Base-by-base conservation (phyloP, 2,329 filamentous ascomycete species). In the Xylaria sp. region DNA sequence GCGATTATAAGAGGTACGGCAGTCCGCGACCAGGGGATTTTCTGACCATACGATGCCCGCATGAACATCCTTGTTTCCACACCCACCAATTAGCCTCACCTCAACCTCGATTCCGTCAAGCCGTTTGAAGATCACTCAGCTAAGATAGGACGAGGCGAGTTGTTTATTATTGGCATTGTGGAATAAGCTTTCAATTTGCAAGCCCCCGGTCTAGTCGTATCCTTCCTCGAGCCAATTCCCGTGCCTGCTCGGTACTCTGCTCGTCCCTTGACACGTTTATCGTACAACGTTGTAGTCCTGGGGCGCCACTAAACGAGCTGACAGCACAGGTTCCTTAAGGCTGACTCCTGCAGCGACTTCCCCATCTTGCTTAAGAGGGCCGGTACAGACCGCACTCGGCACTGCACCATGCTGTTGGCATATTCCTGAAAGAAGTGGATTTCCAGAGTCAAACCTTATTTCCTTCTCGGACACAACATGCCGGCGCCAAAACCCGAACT, bases 401-500 rank as follows among this genome's bases (percentile, higher is more conserved):
- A 49, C 57, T 57, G 40, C 31, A 59, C 49, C 28, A 53, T 46
- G 38, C 40, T 51, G 56, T 61, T 54, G 64, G 66, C 51, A 66
- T 66, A 51, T 44, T 48, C 57, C 10, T 49, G 36, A 67, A 59
- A 66, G 58, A 63, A 66, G 62, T 70, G 54, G 62, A 66, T 66
- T 60, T 59, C 44, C 31, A 28, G 53, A 33, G 33, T 10, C 58
- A 33, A 40, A 10, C 33, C 53, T 23, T 7, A 13, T 60, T 56
- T 46, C 48, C 57, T 58, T 28, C 33, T 20, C 53, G 38, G 36
- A 60, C 33, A 44, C 60, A 71, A 58, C 42, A 74, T 74, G 72
- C 71, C 72, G 57, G 67, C 72, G 54, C 72, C 72, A n/a, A 74
- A 72, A 33, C 72, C 72, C 28, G 72, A 72, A 40, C 59, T 73